Percentiles rank a stretch among this genome's conserved stretches.
These are phyloP conservation scores for Hypomyces perniciosus DNA, from an alignment of 2,329 filamentous ascomycete genomes.

Conservation along the genomic window DNA sequence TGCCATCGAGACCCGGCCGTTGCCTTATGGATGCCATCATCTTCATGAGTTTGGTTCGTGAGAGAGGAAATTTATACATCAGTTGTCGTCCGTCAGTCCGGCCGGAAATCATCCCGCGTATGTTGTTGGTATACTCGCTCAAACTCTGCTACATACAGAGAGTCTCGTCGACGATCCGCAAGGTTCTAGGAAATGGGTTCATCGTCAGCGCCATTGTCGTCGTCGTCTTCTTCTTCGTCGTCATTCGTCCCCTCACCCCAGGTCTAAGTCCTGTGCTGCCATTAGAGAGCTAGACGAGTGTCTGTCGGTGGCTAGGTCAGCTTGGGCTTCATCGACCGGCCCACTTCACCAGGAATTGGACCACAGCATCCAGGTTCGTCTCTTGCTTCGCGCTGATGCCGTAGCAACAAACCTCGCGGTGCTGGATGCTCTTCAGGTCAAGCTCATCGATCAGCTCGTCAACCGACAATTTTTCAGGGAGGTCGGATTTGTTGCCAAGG, in stretches of 20 bases:
- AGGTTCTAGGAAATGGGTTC: constrained; percentile 3
- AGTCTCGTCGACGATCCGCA: constrained; percentile 8
- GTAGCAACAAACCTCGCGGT: constrained; percentile 96
- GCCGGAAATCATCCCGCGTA: constrained; percentile 2
- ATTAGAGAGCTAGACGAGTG: constrained; percentile 10
- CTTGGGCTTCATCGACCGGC: constrained; percentile 57
- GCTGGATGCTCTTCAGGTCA: constrained; percentile 80
- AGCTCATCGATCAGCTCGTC: constrained; percentile 93
- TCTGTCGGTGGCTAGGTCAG: neutral
- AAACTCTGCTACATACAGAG: neutral
- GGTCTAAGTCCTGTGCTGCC: constrained; percentile 1
- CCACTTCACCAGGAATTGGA: constrained; percentile 93
- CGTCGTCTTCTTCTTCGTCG: neutral
- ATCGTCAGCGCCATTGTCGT: neutral
- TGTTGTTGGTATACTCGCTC: neutral
- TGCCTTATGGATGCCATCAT: constrained; percentile 9
- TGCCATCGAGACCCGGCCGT: constrained; percentile 4
- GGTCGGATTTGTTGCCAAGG: constrained; percentile 94
- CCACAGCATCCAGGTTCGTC: constrained; percentile 93
- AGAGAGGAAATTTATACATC: constrained; percentile 30
- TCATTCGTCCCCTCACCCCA: neutral
- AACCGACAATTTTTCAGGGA: constrained; percentile 83
- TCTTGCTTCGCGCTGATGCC: constrained; percentile 98
- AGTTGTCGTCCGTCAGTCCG: constrained; percentile 19
- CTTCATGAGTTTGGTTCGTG: constrained; percentile 27